Evolutionary conservation across 2,329 filamentous ascomycete species (phyloP).

Genomic region (Cladophialophora psammophila): DNA sequence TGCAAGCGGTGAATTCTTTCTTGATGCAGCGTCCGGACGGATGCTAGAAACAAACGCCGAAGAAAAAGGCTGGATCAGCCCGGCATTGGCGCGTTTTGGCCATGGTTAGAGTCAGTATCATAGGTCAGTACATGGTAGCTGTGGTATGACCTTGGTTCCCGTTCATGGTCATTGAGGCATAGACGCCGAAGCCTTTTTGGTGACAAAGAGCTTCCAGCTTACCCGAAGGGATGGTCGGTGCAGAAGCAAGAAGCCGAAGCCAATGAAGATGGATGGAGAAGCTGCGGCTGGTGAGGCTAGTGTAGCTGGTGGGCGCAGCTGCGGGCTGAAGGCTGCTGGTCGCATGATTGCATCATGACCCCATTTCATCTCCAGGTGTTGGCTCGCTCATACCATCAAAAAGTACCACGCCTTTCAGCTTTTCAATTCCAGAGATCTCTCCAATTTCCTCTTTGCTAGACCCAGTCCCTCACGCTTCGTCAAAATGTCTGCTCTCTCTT

Average conservation of each 20-base stretch:
- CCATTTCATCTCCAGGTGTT: not conserved
- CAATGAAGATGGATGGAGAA: not conserved
- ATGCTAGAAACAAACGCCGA: not conserved
- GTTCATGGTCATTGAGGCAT: not conserved
- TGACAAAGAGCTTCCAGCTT: constrained; percentile 3
- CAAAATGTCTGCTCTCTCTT: constrained; percentile 47
- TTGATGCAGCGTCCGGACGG: constrained; percentile 67
- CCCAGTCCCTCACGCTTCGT: not conserved
- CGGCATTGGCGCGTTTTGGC: not conserved
- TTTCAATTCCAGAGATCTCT: not conserved
- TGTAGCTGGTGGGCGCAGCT: not conserved
- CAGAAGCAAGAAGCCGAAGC: not conserved
- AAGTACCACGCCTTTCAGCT: not conserved
- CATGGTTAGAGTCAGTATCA: not conserved
- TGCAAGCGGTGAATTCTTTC: constrained; percentile 92
- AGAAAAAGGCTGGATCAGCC: not conserved
- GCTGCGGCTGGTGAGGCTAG: not conserved
- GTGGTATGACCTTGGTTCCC: not conserved
- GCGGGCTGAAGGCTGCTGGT: not conserved
- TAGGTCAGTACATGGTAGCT: not conserved
- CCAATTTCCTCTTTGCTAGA: not conserved
- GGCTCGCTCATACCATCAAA: not conserved
- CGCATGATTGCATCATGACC: constrained; percentile 24
- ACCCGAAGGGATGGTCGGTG: not conserved
- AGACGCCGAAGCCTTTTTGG: not conserved